These are phyloP conservation scores for Camellia granthamiana DNA, from an alignment of 148 eudicot genomes.

Conservation along the genomic window DNA sequence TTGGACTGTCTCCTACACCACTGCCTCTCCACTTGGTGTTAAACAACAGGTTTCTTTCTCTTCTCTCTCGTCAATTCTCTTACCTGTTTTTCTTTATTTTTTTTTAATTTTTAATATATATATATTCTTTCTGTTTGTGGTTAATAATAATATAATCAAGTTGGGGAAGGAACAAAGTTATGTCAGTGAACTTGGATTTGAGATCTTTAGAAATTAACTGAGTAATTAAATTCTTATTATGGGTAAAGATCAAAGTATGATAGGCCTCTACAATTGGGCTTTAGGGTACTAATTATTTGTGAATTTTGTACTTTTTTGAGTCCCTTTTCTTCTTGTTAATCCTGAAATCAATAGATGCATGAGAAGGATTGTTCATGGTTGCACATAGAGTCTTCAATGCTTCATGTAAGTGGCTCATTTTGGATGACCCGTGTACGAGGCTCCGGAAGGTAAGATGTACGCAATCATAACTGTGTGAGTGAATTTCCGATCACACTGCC, in stretches of 20 bases:
- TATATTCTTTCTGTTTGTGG: background rate
- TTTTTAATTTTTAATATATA: too few species aligned
- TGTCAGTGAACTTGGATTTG: background rate
- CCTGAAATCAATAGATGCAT: background rate
- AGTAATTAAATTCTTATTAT: background rate
- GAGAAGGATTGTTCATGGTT: background rate
- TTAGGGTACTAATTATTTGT: background rate
- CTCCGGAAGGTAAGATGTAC: too few species aligned
- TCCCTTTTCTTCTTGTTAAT: too few species aligned
- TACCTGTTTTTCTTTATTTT: background rate
- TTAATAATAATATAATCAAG: too few species aligned
- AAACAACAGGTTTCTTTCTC: conserved; percentile 66
- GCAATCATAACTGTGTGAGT: too few species aligned
- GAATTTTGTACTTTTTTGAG: background rate
- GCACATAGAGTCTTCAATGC: background rate
- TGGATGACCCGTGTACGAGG: too few species aligned
- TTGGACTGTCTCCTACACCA: conserved; percentile 78
- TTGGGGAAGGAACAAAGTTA: background rate
- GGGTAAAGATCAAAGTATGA: background rate
- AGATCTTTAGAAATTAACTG: background rate
- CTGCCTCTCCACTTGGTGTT: conserved; percentile 80
- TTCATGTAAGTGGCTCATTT: background rate
- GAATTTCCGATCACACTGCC: too few species aligned
- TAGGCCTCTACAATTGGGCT: background rate
- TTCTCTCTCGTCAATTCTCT: background rate